Conservation (phyloP, 2,329 filamentous ascomycete species). For the Aspergillus uvarum region DNA sequence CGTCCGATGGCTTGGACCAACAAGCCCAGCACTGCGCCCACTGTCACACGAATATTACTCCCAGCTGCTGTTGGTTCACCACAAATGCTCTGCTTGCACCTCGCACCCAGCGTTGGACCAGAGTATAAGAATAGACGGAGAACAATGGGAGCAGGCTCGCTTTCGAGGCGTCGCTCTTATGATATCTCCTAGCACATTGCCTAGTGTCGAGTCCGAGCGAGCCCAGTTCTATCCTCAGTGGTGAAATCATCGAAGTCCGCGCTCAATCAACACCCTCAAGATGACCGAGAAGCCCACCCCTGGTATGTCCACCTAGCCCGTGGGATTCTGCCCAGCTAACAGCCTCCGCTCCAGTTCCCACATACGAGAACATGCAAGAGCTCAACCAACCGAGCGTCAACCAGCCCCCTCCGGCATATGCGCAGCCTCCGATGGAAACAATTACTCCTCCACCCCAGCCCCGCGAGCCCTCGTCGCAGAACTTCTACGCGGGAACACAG, state of each 20-base stretch:
- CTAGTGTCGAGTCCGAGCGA: no score
- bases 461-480: neutral
- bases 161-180: no score
- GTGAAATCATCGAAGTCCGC: neutral
- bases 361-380: neutral
- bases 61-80: neutral
- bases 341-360: neutral
- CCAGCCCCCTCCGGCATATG: neutral
- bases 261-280: neutral
- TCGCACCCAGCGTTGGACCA: neutral
- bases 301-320: neutral
- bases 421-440: neutral
- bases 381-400: neutral
- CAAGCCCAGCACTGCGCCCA: neutral
- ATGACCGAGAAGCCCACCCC: constrained; percentile 1
- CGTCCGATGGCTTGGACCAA: neutral
- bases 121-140: neutral
- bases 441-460: neutral
- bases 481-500: neutral
- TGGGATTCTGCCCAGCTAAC: neutral
- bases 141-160: neutral
- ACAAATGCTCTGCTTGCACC: neutral
- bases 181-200: no score
- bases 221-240: neutral
- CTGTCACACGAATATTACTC: neutral